Evolutionary conservation across 2,329 filamentous ascomycete genomes (phyloP).

Genomic region (Gremmenia infestans): DNA sequence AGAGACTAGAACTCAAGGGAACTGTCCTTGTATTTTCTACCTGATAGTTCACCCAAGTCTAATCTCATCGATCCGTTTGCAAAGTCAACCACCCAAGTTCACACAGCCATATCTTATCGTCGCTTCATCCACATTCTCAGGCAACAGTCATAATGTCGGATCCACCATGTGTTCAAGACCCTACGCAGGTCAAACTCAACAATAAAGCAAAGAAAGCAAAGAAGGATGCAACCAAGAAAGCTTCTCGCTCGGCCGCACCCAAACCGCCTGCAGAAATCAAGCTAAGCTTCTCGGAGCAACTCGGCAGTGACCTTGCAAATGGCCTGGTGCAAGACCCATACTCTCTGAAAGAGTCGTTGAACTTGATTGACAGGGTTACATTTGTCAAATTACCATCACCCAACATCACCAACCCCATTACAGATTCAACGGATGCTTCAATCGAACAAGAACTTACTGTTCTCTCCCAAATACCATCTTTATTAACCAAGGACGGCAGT

Average conservation of each 20-base stretch:
- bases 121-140: not conserved
- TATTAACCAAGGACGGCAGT: not conserved
- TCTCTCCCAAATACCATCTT: not conserved
- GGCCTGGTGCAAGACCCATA: not conserved
- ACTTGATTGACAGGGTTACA: not conserved
- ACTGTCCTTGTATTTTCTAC: too few relatives aligned
- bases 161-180: not conserved
- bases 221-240: not conserved
- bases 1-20: too few relatives aligned
- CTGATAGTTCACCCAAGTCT: too few relatives aligned
- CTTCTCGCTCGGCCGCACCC: not conserved
- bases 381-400: not conserved
- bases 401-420: not conserved
- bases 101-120: too few relatives aligned
- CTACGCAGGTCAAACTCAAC: not conserved
- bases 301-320: not conserved
- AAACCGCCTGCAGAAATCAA: not conserved
- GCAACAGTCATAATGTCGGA: not conserved
- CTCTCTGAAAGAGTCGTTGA: not conserved
- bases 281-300: not conserved
- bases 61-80: too few relatives aligned
- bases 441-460: not conserved
- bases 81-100: too few relatives aligned
- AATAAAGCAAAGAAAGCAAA: not conserved
- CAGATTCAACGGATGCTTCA: not conserved